Base-by-base conservation (phyloP, 768 basidiomycete genomes). In the Boletellus sp. region DNA sequence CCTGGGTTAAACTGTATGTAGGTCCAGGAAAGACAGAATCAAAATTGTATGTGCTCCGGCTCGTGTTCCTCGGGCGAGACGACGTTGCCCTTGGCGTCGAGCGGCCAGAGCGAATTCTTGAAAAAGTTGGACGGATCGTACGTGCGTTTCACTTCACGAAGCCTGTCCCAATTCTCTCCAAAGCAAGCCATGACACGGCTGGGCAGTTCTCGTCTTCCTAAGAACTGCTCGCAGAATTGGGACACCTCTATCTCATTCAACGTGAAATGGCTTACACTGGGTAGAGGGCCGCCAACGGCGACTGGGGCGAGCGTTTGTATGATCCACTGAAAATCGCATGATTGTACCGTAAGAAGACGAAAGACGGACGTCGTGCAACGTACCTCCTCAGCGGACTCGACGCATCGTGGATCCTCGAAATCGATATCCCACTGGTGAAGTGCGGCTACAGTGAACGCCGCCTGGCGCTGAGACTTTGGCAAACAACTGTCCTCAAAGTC, bases 371-470 rank as follows among this genome's bases (percentile, higher is more conserved):
- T 24, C 4, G n/a, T 10, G n/a, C 9, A 12, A 10, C 3, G 77
- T 57, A 86, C 87, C 69, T 87, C 85, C 68, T 94, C 90, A 15
- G 91, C 92, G 36, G 90, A 85, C 45, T 76, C 75, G 39, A 91
- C 75, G 55, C 92, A 95, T n/a, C 81, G 74, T 38, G 84, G 80
- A 61, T 95, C 92, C 53, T 87, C 80, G 37, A 87, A 71, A 26
- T 84, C 79, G 71, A 93, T 85, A 53, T 90, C 87, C 93, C 93
- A 95, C 63, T 95, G 93, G 66, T 94, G 93, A 22, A 94, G 74
- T 16, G 93, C 92, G 3, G 90, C 87, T 47, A 95, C 82, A 3
- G 88, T 93, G 70, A 92, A 95, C 9, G 78, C 65, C 1, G 89
- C 86, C 64, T 91, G 78, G 42, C 93, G 83, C 60, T 91, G 88